These are phyloP conservation scores for Candolleomyces aberdarensis DNA, from an alignment of 768 basidiomycete genomes.

Conservation along the genomic window DNA sequence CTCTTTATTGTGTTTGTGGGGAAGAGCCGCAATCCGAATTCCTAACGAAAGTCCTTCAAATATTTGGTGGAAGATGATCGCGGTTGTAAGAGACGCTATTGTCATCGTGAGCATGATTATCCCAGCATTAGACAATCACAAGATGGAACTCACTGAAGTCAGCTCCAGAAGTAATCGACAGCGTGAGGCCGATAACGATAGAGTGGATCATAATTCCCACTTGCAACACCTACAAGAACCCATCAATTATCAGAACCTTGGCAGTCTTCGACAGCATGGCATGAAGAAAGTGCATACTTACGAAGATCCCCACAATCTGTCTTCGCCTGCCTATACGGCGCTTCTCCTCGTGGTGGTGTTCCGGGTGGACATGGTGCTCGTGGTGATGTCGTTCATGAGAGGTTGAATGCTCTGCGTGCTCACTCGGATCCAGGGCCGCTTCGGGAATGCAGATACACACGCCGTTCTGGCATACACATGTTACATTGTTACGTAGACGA, in stretches of 20 bases:
- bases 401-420: not conserved
- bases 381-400: conserved; percentile 1
- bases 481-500: conserved; percentile 5
- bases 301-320: conserved; percentile 74
- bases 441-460: conserved; percentile 6
- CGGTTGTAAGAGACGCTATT: conserved; percentile 67
- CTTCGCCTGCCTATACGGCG: conserved; percentile 48
- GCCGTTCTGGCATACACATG: conserved; percentile 1
- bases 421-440: not conserved
- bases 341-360: conserved; percentile 18
- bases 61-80: conserved; percentile 78
- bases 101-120: not conserved
- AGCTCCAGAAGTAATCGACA: conserved; percentile 63
- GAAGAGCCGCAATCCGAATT: conserved; percentile 69
- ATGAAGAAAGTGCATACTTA: conserved; percentile 27
- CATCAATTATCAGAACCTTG: not conserved
- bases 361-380: conserved; percentile 3
- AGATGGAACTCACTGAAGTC: conserved; percentile 59
- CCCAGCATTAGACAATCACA: not conserved
- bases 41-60: conserved; percentile 85
- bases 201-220: conserved; percentile 85
- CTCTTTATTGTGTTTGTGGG: conserved; percentile 16
- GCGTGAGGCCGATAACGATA: conserved; percentile 74
- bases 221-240: conserved; percentile 60
- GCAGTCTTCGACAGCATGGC: not conserved